A percentile compares a stretch with the other conserved stretches of the same genome.
phyloP scores from a whole-genome alignment of 768 basidiomycete species.

The Kwoniella dendrophila region DNA sequence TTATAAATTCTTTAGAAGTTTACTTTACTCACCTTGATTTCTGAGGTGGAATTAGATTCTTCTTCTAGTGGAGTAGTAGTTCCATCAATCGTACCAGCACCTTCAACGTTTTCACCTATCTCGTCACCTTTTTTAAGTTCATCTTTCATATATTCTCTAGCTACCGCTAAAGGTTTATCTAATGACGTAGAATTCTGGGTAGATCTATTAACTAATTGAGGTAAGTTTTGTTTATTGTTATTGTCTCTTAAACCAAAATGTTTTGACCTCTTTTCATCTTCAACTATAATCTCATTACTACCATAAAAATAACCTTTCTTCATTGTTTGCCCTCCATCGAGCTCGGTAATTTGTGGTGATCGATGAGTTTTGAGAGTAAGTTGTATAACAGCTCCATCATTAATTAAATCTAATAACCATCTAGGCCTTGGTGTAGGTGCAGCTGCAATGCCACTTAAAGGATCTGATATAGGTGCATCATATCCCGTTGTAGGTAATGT shows the following conservation, averaged over 20 bases:
- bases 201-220: constrained; percentile 32
- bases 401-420: constrained; percentile 71
- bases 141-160: constrained; percentile 24
- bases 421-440: constrained; percentile 59
- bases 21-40: constrained; percentile 21
- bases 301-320: constrained; percentile 31
- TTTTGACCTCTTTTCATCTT: constrained; percentile 55
- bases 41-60: not conserved
- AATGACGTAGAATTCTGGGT: constrained; percentile 10
- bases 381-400: constrained; percentile 64
- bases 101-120: not conserved
- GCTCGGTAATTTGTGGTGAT: too few species aligned
- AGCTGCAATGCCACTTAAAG: constrained; percentile 66
- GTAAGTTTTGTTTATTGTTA: constrained; percentile 22
- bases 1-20: not conserved
- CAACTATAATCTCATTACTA: constrained; percentile 48
- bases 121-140: constrained; percentile 7
- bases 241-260: constrained; percentile 16
- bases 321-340: not conserved
- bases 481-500: constrained; percentile 80
- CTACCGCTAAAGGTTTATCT: constrained; percentile 40
- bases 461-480: constrained; percentile 74
- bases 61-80: constrained; percentile 8
- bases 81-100: not conserved
- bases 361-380: constrained; percentile 57